phyloP scores from a whole-genome alignment of 257 asterid species.

The Ilex asprella region DNA sequence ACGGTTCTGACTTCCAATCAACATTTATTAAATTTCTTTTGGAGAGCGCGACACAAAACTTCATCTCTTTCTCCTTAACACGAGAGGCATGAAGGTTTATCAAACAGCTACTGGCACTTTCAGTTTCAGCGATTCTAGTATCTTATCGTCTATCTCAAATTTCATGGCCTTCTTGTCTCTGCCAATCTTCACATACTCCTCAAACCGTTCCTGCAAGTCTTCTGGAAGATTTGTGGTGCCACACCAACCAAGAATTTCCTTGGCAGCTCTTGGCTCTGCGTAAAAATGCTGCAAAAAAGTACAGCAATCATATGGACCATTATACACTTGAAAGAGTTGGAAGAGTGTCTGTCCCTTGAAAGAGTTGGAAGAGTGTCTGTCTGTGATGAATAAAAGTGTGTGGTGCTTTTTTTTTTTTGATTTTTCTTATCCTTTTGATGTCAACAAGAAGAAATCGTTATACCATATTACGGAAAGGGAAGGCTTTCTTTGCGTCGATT shows the following conservation, averaged over 20 bases:
- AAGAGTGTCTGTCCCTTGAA: neutral
- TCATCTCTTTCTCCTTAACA: no score
- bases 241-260: constrained; percentile 83
- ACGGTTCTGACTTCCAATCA: no score
- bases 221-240: constrained; percentile 62
- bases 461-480: constrained; percentile 97
- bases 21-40: no score
- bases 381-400: no score
- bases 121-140: constrained; percentile 62
- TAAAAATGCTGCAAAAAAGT: constrained; percentile 73
- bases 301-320: neutral
- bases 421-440: no score
- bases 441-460: neutral
- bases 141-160: constrained; percentile 87
- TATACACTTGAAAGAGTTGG: neutral
- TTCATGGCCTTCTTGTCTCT: constrained; percentile 80
- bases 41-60: no score
- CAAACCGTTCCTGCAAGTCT: constrained; percentile 79
- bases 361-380: no score
- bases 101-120: constrained; percentile 73
- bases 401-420: no score
- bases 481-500: constrained; percentile 83
- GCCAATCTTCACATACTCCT: constrained; percentile 81
- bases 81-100: neutral
- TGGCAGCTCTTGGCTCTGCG: constrained; percentile 91